Conservation (phyloP, 495 filamentous ascomycete genomes). For the Collariella sp. region DNA sequence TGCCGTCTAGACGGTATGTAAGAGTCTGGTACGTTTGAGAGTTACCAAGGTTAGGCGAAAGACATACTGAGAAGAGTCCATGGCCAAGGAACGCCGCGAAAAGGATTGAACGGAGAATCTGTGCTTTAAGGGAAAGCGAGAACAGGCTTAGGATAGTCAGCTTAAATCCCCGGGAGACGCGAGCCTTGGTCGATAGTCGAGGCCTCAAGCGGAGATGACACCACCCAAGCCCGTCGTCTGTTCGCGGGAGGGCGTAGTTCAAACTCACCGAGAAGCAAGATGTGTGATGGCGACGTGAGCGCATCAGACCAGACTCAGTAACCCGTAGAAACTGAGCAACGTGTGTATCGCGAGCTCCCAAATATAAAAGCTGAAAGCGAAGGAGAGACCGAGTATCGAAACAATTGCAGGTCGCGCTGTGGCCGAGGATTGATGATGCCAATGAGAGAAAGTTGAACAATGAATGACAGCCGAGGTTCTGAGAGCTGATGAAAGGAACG, state of each 20-base stretch:
- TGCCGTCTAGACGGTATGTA: constrained; percentile 31
- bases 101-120: constrained; percentile 29
- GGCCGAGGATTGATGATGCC: neutral
- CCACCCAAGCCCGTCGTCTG: constrained; percentile 22
- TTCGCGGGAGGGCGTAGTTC: constrained; percentile 23
- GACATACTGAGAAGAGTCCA: constrained; percentile 38
- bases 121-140: constrained; percentile 29
- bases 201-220: constrained; percentile 18
- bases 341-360: neutral
- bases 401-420: constrained; percentile 5
- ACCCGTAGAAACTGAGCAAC: constrained; percentile 1
- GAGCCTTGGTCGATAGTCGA: constrained; percentile 19
- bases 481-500: constrained; percentile 33
- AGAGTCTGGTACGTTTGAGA: constrained; percentile 24
- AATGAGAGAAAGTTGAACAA: constrained; percentile 3
- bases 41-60: constrained; percentile 1
- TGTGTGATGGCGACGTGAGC: constrained; percentile 22
- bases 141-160: constrained; percentile 23
- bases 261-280: constrained; percentile 34
- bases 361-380: neutral
- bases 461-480: constrained; percentile 18
- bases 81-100: constrained; percentile 23
- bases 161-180: constrained; percentile 25
- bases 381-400: constrained; percentile 2
- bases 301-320: constrained; percentile 9